These are phyloP conservation scores for Suhomyces bolitotheri DNA, from an alignment of 1,139 yeast genomes.

Conservation along the genomic window DNA sequence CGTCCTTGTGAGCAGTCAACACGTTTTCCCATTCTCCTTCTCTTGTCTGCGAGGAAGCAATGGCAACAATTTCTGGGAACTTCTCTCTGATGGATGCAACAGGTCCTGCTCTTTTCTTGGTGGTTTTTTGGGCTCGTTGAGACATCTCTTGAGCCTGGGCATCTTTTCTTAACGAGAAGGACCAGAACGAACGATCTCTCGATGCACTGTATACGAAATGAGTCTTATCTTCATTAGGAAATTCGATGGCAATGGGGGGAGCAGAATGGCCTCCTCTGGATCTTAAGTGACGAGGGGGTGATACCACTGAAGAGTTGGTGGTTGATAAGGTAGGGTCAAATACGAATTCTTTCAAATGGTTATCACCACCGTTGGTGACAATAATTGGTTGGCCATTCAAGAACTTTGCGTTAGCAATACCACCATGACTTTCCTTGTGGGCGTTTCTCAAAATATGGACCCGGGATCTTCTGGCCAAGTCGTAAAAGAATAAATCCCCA, in stretches of 20 bases:
- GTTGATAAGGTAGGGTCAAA: slow-evolving; percentile 87
- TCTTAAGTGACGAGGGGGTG: slow-evolving; percentile 90
- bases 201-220: slow-evolving; percentile 89
- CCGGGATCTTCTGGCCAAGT: slow-evolving; percentile 67
- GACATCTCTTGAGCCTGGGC: slow-evolving; percentile 95
- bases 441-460: slow-evolving; percentile 74
- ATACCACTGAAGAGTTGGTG: slow-evolving; percentile 61
- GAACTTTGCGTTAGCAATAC: slow-evolving; percentile 74
- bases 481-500: slow-evolving; percentile 88
- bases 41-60: slow-evolving; percentile 76
- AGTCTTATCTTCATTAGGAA: slow-evolving; percentile 75
- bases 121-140: slow-evolving; percentile 63
- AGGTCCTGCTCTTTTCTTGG: slow-evolving; percentile 61
- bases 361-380: slow-evolving; percentile 92
- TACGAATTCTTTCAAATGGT: slow-evolving; percentile 83
- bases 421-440: slow-evolving; percentile 75
- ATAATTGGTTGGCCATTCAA: slow-evolving; percentile 90
- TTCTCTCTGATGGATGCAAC: slow-evolving; percentile 55
- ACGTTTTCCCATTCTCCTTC: slow-evolving; percentile 95
- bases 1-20: slow-evolving; percentile 88
- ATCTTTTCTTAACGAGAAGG: slow-evolving; percentile 88
- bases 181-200: slow-evolving; percentile 84
- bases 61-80: slow-evolving; percentile 71
- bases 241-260: slow-evolving; percentile 77
- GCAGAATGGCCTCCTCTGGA: slow-evolving; percentile 97